Conservation (phyloP, 2,329 filamentous ascomycete genomes). For the Penicillium sp. region DNA sequence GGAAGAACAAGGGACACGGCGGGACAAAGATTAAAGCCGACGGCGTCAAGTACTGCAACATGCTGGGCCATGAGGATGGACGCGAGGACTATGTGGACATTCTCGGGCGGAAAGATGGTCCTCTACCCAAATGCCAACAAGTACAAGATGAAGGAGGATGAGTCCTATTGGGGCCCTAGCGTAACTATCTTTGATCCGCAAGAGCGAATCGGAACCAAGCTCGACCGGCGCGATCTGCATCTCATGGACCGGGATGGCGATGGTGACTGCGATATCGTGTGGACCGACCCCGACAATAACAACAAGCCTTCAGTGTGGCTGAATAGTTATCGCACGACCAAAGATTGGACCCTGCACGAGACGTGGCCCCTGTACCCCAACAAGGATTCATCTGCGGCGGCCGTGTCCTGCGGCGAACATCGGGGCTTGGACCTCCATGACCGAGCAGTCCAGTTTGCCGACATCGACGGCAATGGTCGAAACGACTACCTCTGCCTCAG, state of each 20-base stretch:
- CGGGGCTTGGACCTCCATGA: neutral
- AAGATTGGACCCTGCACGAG: neutral
- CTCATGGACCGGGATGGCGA: conserved; percentile 43
- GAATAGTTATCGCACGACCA: neutral
- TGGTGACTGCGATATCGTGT: conserved; percentile 38
- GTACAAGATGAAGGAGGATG: neutral
- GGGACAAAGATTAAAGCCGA: conserved; percentile 24
- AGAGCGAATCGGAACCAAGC: neutral
- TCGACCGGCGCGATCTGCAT: conserved; percentile 38
- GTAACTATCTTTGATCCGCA: conserved; percentile 21
- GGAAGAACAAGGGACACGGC: conserved; percentile 6
- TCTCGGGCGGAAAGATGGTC: conserved; percentile 18
- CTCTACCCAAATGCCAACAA: conserved; percentile 22
- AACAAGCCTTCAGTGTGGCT: neutral
- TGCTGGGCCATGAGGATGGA: conserved; percentile 32
- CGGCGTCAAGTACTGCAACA: conserved; percentile 37
- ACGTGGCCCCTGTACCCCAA: neutral
- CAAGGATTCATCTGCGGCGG: neutral
- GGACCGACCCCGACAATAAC: conserved; percentile 29
- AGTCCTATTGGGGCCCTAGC: conserved; percentile 20
- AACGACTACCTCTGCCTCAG: conserved; percentile 43
- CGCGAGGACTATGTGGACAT: conserved; percentile 32
- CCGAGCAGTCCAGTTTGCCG: neutral
- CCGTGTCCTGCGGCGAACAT: neutral
- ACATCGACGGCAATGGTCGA: conserved; percentile 26